These are phyloP conservation scores for Lactarius hengduanensis DNA, from an alignment of 768 basidiomycete genomes.

Conservation along the genomic window DNA sequence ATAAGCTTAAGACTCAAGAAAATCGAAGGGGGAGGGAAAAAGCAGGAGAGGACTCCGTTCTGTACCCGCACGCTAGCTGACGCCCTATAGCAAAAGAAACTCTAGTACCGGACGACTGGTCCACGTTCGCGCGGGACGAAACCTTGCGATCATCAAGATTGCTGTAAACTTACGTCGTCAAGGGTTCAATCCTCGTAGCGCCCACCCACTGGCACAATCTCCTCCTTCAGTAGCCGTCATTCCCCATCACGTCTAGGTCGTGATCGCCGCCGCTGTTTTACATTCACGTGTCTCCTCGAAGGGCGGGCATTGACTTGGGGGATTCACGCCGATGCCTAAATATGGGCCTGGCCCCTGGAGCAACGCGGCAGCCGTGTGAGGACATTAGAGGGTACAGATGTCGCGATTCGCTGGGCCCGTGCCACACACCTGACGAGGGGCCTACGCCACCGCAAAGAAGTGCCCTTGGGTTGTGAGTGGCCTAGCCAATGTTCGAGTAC, in stretches of 20 bases:
- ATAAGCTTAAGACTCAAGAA: background rate
- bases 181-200: background rate
- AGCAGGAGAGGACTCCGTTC: background rate
- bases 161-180: background rate
- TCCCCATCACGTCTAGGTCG: slow-evolving; percentile 2
- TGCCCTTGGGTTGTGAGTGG: background rate
- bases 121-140: background rate
- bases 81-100: background rate
- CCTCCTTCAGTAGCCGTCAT: background rate
- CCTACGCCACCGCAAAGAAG: background rate
- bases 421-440: background rate
- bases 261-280: slow-evolving; percentile 1
- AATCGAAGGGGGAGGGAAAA: background rate
- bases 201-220: background rate
- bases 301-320: background rate
- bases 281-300: background rate
- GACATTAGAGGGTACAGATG: background rate
- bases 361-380: background rate
- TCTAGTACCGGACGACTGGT: background rate
- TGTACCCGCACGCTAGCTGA: background rate
- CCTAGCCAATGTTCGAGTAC: background rate
- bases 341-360: background rate
- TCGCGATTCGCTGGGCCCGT: background rate
- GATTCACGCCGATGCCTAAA: background rate
- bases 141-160: background rate